Percentiles rank a stretch among this genome's conserved stretches.
Conservation (phyloP, 2,329 filamentous ascomycete species). For the Dactylellina haptotyla region DNA sequence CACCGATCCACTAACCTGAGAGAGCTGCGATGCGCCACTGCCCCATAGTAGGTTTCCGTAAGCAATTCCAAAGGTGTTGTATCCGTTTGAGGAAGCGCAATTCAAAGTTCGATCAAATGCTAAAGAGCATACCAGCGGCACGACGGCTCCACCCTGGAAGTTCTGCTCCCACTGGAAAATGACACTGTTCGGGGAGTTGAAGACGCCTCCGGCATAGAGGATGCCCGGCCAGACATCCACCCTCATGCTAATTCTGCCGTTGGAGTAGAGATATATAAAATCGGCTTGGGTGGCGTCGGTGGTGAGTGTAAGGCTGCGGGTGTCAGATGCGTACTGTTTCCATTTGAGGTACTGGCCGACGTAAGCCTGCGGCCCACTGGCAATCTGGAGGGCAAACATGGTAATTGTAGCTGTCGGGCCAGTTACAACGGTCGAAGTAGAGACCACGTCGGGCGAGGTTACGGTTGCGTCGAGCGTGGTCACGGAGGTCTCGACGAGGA, state of each 20-base stretch:
- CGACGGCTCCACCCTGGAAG: background rate
- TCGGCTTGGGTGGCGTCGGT: background rate
- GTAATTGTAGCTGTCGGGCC: slow-evolving; percentile 21
- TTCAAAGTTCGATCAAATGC: background rate
- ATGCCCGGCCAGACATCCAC: slow-evolving; percentile 1
- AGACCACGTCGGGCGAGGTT: background rate
- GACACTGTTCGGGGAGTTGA: background rate
- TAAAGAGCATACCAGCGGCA: slow-evolving; percentile 2
- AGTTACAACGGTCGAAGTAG: background rate
- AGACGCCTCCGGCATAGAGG: slow-evolving; percentile 1
- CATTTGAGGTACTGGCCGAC: slow-evolving; percentile 12
- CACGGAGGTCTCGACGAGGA: slow-evolving; percentile 1
- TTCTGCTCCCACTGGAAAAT: slow-evolving; percentile 9
- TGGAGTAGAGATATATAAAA: slow-evolving; percentile 5
- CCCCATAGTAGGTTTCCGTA: slow-evolving; percentile 3
- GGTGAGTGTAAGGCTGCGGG: background rate
- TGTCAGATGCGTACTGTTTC: background rate
- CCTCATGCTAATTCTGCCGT: slow-evolving; percentile 1
- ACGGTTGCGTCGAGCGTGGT: slow-evolving; percentile 11
- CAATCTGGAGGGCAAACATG: slow-evolving; percentile 22
- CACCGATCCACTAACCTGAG: background rate
- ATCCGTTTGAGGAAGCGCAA: background rate
- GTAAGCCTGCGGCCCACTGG: slow-evolving; percentile 2
- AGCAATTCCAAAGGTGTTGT: slow-evolving; percentile 19
- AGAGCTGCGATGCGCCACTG: background rate